Base-by-base conservation (phyloP, 768 basidiomycete species). In the Russula emetica region DNA sequence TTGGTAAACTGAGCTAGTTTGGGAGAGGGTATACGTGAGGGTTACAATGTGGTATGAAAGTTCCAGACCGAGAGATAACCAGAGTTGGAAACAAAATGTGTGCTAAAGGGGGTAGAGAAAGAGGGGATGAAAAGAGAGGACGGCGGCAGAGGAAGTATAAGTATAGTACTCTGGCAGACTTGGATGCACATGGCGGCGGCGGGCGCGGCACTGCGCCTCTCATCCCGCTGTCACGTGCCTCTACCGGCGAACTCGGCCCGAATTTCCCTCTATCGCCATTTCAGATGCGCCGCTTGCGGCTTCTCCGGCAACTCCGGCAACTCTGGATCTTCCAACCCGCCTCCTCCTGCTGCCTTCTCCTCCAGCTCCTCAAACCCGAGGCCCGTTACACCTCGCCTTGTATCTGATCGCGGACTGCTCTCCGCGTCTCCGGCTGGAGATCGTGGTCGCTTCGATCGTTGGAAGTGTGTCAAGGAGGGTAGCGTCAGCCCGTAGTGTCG, bases 21-120 rank as follows among this genome's bases (percentile, higher is more conserved):
- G 34, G 55, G 52, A 60, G 52, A 38, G 63, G 67, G 69, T 69
- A 66, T 70, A 68, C 40, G 34, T 45, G 59, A 24, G 63, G 64
- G 64, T 51, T 32, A 58, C 50, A 61, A 63, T 67, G 68, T 62
- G 61, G 68, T 64, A 61, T 65, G 63, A 55, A 47, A 49, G 38
- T n/a, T 45, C 40, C 51, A 42, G 57, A 49, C 24, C 36, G 14
- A 54, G 13, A 16, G 20, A 38, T 4, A 18, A 42, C 26, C 59
- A 53, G n/a, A 22, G 47, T 16, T 32, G 28, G 26, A 18, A 47
- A 45, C 30, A 44, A 30, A 26, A 20, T 13, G 26, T 40, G 62
- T 54, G 44, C 55, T 54, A 49, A 47, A 54, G 22, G 51, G 55
- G 63, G 54, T 45, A 60, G 49, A 57, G 56, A 57, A 52, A 59